Conservation (phyloP, 1,139 yeast genomes). For the Debaryomyces fabryi region DNA sequence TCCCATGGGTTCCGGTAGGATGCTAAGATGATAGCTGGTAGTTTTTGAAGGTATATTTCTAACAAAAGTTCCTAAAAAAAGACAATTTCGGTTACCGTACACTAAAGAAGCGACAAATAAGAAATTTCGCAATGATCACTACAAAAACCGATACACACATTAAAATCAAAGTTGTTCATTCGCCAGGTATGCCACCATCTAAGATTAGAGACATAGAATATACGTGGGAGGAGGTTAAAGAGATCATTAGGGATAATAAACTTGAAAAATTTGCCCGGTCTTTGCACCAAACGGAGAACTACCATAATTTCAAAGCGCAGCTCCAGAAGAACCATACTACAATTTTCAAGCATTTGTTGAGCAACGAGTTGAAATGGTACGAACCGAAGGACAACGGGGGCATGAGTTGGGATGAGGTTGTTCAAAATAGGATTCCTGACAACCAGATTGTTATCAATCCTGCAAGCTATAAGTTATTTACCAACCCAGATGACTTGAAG, state of each 20-base stretch:
- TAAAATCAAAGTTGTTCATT: constrained; percentile 28
- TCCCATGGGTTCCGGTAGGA: not conserved
- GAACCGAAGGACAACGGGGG: constrained; percentile 18
- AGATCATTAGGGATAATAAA: constrained; percentile 34
- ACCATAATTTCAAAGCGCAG: constrained; percentile 36
- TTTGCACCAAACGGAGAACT: constrained; percentile 32
- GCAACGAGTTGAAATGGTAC: constrained; percentile 42
- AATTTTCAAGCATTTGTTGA: constrained; percentile 41
- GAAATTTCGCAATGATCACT: constrained; percentile 7
- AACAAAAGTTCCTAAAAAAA: not conserved
- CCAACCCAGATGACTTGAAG: constrained; percentile 27
- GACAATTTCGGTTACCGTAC: not conserved
- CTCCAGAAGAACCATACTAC: constrained; percentile 28
- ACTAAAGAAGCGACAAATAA: not conserved
- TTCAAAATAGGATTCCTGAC: constrained; percentile 23
- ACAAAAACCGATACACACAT: constrained; percentile 10
- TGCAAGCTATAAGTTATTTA: constrained; percentile 24
- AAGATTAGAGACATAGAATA: constrained; percentile 36
- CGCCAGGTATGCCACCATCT: constrained; percentile 46
- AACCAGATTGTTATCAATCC: constrained; percentile 24
- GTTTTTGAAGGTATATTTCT: not conserved
- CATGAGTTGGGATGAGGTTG: constrained; percentile 14
- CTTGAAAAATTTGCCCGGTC: constrained; percentile 47
- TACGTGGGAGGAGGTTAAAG: constrained; percentile 39
- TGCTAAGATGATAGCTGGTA: not conserved